Evolutionary conservation across 495 filamentous ascomycete species (phyloP).

Genomic region (Glutinoglossum americanum): DNA sequence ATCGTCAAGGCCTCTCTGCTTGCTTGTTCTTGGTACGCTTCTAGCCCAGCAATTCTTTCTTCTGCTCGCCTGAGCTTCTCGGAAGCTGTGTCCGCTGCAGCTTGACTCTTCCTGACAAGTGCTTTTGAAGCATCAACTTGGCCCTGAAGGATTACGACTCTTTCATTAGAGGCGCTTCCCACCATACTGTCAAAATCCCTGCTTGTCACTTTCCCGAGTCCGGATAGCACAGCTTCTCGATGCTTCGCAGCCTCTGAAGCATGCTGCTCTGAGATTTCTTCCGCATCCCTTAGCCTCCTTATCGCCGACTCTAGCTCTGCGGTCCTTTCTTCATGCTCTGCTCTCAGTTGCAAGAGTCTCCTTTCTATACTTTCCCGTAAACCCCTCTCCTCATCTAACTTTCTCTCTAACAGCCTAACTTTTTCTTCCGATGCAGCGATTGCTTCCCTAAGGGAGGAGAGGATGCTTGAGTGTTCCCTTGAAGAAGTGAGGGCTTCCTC

Average conservation of each 20-base stretch:
- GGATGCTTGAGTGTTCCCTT: slow-evolving; percentile 47
- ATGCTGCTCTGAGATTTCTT: slow-evolving; percentile 77
- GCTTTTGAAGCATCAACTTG: slow-evolving; percentile 60
- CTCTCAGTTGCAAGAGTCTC: slow-evolving; percentile 56
- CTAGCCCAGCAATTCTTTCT: slow-evolving; percentile 85
- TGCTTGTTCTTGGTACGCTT: slow-evolving; percentile 91
- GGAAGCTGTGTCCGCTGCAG: slow-evolving; percentile 68
- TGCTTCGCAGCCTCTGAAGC: slow-evolving; percentile 74
- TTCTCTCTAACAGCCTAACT: slow-evolving; percentile 50
- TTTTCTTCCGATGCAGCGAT: slow-evolving; percentile 59
- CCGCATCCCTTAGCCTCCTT: slow-evolving; percentile 59
- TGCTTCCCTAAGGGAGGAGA: slow-evolving; percentile 56
- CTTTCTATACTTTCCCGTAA: slow-evolving; percentile 56
- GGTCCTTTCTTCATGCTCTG: slow-evolving; percentile 66
- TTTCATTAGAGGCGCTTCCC: slow-evolving; percentile 43
- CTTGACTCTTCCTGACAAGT: slow-evolving; percentile 67
- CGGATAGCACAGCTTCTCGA: slow-evolving; percentile 59
- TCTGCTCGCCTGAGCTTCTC: slow-evolving; percentile 84
- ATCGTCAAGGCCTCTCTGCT: slow-evolving; percentile 79
- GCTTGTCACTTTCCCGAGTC: slow-evolving; percentile 47
- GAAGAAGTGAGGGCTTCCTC: slow-evolving; percentile 42
- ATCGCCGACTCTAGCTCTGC: slow-evolving; percentile 57
- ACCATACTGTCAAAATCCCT: slow-evolving; percentile 27
- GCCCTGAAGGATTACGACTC: slow-evolving; percentile 53
- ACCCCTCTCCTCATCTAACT: slow-evolving; percentile 63